A percentile compares a stretch with the other conserved stretches of the same genome.
Evolutionary conservation across 257 asterid genomes (phyloP).

Genomic region (Gynochthodes officinalis): DNA sequence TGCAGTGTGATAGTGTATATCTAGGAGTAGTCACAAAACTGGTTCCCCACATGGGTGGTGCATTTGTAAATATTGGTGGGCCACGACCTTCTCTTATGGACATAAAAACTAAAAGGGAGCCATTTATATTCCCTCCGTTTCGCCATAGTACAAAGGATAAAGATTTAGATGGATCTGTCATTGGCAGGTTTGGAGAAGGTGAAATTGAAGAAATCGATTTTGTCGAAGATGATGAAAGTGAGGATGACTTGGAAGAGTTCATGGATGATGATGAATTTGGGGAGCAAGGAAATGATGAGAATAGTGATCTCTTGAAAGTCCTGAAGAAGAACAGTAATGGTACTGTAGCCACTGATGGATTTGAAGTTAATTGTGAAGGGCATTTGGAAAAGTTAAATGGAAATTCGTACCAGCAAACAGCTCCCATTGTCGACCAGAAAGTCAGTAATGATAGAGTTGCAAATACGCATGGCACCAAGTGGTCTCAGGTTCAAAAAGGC

Average conservation of each 20-base stretch:
- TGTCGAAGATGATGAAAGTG: constrained; percentile 38
- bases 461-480: constrained; percentile 42
- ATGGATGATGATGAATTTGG: constrained; percentile 48
- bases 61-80: constrained; percentile 93
- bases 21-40: constrained; percentile 81
- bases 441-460: constrained; percentile 21
- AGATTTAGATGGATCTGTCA: constrained; percentile 34
- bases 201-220: constrained; percentile 56
- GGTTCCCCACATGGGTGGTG: constrained; percentile 95
- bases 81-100: constrained; percentile 86
- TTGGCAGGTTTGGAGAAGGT: constrained; percentile 38
- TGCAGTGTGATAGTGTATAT: constrained; percentile 87
- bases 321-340: constrained; percentile 60
- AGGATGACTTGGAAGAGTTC: constrained; percentile 65
- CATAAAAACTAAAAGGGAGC: constrained; percentile 60
- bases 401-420: constrained; percentile 32
- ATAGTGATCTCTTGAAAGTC: constrained; percentile 41
- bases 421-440: constrained; percentile 25
- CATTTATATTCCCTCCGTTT: constrained; percentile 64
- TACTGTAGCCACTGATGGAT: constrained; percentile 38
- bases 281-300: constrained; percentile 41
- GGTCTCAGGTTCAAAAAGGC: constrained; percentile 69
- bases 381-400: constrained; percentile 34
- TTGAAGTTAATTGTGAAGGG: constrained; percentile 36
- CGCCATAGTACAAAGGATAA: constrained; percentile 37